Percentiles rank a stretch among this genome's conserved stretches.
Conservation (phyloP, 1,139 yeast genomes). For the Blastobotrys persicus region DNA sequence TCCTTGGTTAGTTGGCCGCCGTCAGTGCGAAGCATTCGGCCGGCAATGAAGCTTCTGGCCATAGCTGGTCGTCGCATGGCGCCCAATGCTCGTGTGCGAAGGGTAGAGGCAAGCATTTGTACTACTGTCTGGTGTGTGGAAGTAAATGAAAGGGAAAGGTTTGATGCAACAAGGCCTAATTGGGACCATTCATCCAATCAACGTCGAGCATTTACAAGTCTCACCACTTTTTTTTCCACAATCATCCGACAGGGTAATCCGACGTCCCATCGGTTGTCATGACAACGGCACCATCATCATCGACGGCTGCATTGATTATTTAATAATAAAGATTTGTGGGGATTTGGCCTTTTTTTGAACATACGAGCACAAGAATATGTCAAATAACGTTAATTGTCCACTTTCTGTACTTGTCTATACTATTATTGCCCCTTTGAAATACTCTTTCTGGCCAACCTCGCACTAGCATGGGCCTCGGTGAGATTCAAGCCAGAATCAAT, state of each 20-base stretch:
- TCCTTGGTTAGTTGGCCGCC: slow-evolving; percentile 7
- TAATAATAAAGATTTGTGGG: no score
- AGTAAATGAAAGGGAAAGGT: not conserved
- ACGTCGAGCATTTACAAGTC: not conserved
- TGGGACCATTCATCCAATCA: slow-evolving; percentile 2
- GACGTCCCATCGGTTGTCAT: not conserved
- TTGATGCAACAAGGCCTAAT: not conserved
- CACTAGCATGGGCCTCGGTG: no score
- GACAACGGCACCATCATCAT: no score
- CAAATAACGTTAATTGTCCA: no score
- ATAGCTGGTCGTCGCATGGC: slow-evolving; percentile 11
- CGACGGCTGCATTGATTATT: no score
- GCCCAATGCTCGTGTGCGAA: slow-evolving; percentile 13
- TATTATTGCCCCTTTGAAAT: no score
- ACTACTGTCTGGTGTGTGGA: not conserved
- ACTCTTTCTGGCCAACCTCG: no score
- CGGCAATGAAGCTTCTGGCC: slow-evolving; percentile 13
- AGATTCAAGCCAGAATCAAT: no score
- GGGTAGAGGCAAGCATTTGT: slow-evolving; percentile 8
- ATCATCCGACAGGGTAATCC: not conserved
- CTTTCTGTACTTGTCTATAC: no score
- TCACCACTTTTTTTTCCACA: not conserved
- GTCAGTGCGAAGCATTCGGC: slow-evolving; percentile 12
- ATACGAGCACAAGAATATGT: no score
- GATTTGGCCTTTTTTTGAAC: no score